Percentiles rank a stretch among this genome's conserved stretches.
Conservation (phyloP, 768 basidiomycete genomes). For the Lactifluus pinguis region DNA sequence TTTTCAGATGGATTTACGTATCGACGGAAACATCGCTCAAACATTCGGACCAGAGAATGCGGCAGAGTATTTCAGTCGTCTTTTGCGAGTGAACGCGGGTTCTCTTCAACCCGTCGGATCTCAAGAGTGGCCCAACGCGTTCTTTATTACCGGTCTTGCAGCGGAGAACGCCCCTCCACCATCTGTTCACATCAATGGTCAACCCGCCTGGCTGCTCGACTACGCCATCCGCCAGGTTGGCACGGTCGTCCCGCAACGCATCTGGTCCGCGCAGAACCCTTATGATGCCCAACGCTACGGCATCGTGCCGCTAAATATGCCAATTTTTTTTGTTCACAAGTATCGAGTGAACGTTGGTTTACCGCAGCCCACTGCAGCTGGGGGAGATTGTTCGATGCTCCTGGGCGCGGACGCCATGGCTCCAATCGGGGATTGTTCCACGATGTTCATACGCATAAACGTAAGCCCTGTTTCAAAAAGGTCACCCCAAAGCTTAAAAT, state of each 20-base stretch:
- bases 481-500: background rate
- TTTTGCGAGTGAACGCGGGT: background rate
- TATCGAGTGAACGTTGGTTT: background rate
- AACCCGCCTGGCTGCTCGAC: background rate
- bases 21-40: conserved; percentile 2
- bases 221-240: background rate
- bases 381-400: background rate
- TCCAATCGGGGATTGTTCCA: background rate
- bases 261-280: background rate
- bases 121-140: background rate
- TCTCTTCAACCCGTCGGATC: background rate
- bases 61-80: background rate
- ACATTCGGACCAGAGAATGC: background rate
- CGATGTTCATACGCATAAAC: conserved; percentile 2
- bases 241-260: conserved; percentile 6
- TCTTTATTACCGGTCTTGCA: background rate
- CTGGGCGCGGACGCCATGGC: background rate
- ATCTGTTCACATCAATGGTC: background rate
- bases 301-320: background rate
- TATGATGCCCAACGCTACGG: background rate
- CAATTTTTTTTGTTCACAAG: background rate
- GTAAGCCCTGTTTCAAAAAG: background rate
- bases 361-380: background rate
- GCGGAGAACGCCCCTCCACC: background rate
- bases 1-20: background rate